Base-by-base conservation (phyloP, 148 eudicot species). In the Dianthus caryophyllus region DNA sequence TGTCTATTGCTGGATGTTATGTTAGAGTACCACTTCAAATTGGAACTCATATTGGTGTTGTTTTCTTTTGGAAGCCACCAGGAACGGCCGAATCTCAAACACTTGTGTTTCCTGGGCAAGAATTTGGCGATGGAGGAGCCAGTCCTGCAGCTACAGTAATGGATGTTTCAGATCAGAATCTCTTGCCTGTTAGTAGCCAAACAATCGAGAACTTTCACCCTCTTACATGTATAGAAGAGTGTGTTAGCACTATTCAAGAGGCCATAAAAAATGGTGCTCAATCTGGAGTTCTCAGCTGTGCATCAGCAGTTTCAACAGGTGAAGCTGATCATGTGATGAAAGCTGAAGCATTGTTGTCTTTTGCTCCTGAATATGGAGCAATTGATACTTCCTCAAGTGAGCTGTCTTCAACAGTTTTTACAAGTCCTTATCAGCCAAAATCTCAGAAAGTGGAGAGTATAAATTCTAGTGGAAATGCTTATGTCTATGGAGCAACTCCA, bases 361-460 rank as follows among this genome's bases (percentile, higher is more conserved):
- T 94, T 79, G 96, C 98, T 59, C 86, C 95, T 39, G 96, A 90
- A 76, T 94, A 90, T 80, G 91, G 98, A 71, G 95, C 97, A 68
- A 89, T 94, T 67, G 98, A 88, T 70, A 78, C 90, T 57, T 69
- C 84, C 18, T 43, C 83, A 71, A 79, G 83, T 71, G 98, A 86
- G 76, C 68, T 82, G 30, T 81, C 91, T 16, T 86, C 95, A 29
- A 80, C 88, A 16, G 76, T 90, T 56, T 82, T 94, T 72, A 87
- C 78, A 73, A 84, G 81, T 67, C 98, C 98, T 0, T 94, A 94
- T 67, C 70, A 80, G 61, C 98, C 98, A 12, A 87, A 80, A 76
- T 79, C 88, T 73, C 81, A 87, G 64, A 78, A 74, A 70, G 82
- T 70, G 43, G 90, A 88, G 66, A 86, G 95, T 83, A 84, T 83